A percentile compares a stretch with the other conserved stretches of the same genome.
Conservation (phyloP, 208 protist species). For the Strigomonas oncopelti region DNA sequence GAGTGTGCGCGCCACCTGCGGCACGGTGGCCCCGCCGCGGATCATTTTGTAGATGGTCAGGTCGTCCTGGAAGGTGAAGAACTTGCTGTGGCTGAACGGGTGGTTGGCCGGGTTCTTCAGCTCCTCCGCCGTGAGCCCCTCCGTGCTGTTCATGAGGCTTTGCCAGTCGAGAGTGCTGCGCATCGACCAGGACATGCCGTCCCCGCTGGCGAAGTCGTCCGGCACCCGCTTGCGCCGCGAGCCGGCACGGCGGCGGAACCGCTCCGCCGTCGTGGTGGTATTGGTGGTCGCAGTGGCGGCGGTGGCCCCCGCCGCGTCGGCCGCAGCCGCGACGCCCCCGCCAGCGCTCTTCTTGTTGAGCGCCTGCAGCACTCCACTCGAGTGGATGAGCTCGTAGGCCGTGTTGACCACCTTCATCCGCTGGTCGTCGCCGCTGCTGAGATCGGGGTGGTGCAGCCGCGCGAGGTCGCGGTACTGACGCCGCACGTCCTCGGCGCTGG, state of each 20-base stretch:
- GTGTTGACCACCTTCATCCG: conserved; percentile 89
- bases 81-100: conserved; percentile 84
- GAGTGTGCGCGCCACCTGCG: conserved; percentile 74
- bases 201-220: conserved; percentile 81
- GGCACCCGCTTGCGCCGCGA: conserved; percentile 58
- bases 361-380: conserved; percentile 46
- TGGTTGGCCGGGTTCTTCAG: conserved; percentile 82
- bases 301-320: neutral
- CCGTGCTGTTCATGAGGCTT: conserved; percentile 45
- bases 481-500: conserved; percentile 52
- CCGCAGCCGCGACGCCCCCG: neutral
- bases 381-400: conserved; percentile 84
- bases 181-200: conserved; percentile 75
- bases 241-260: conserved; percentile 44
- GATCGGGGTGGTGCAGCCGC: conserved; percentile 82
- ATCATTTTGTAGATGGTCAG: conserved; percentile 80
- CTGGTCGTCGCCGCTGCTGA: conserved; percentile 79
- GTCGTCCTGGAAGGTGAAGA: conserved; percentile 86
- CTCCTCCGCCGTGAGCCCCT: conserved; percentile 52
- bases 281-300: neutral
- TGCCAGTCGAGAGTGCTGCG: conserved; percentile 78
- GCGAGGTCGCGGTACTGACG: conserved; percentile 83
- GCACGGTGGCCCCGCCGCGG: conserved; percentile 73
- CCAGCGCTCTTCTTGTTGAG: neutral
- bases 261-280: neutral